Conservation (phyloP, 225 moss, liverwort and hornwort species). For the Asterella californica region DNA sequence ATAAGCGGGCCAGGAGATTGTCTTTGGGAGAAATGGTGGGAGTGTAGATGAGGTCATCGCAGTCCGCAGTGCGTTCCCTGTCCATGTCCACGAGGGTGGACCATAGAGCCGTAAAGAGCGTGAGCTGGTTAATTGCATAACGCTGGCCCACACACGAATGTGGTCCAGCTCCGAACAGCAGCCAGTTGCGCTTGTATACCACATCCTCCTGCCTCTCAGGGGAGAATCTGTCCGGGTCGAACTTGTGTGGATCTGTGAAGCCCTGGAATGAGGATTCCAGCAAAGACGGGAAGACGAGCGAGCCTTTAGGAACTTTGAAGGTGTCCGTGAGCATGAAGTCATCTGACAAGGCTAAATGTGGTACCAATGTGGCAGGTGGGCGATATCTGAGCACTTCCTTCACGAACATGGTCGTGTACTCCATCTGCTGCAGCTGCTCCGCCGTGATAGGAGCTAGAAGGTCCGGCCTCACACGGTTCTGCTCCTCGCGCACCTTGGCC, state of each 20-base stretch:
- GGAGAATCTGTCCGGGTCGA: slow-evolving; percentile 67
- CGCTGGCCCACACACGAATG: slow-evolving; percentile 65
- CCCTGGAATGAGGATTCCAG: slow-evolving; percentile 70
- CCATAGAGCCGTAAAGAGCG: slow-evolving; percentile 49
- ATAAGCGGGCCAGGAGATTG: slow-evolving; percentile 32
- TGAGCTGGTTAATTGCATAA: slow-evolving; percentile 63
- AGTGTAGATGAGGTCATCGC: slow-evolving; percentile 56
- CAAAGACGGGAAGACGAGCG: slow-evolving; percentile 59
- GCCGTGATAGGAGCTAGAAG: slow-evolving; percentile 33
- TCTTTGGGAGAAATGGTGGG: slow-evolving; percentile 67
- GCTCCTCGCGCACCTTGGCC: slow-evolving; percentile 42
- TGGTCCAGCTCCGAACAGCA: slow-evolving; percentile 60
- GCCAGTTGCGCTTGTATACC: slow-evolving; percentile 57
- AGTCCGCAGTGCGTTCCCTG: slow-evolving; percentile 43
- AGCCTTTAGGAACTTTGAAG: slow-evolving; percentile 57
- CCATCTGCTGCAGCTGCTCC: slow-evolving; percentile 50
- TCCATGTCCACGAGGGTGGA: slow-evolving; percentile 43
- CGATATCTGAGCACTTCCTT: slow-evolving; percentile 61
- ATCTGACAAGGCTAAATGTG: slow-evolving; percentile 40
- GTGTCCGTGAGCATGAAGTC: slow-evolving; percentile 60
- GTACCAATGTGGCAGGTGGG: slow-evolving; percentile 58
- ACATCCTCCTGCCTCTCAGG: slow-evolving; percentile 53
- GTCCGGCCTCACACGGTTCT: slow-evolving; percentile 12
- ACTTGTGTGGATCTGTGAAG: slow-evolving; percentile 50
- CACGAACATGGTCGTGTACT: slow-evolving; percentile 64